Percentiles rank a stretch among this genome's conserved stretches.
phyloP scores from a whole-genome alignment of 345 rosid genomes.

The Camelina neglecta region DNA sequence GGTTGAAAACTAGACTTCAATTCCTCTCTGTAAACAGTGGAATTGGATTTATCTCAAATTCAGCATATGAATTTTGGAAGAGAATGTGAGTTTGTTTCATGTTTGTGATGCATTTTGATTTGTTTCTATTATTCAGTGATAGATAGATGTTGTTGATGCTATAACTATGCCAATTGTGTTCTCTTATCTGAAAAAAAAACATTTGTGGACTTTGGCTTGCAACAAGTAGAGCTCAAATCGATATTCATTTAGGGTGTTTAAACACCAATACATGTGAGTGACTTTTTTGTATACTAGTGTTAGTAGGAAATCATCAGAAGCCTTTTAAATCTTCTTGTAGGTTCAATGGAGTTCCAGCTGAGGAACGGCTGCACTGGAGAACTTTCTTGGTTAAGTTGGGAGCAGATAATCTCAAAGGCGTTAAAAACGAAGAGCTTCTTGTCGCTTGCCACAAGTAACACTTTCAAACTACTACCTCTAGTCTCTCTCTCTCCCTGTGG shows the following conservation, averaged over 20 bases:
- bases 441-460: conserved; percentile 96
- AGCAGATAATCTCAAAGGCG: conserved; percentile 88
- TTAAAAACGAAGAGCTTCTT: conserved; percentile 91
- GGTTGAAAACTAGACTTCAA: neutral
- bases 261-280: conserved; percentile 5
- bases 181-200: neutral
- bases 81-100: neutral
- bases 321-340: conserved; percentile 44
- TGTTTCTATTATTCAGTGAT: neutral
- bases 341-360: conserved; percentile 96
- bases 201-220: neutral
- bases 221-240: conserved; percentile 15
- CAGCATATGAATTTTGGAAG: neutral
- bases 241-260: neutral
- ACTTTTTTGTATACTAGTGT: neutral
- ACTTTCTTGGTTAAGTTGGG: conserved; percentile 93
- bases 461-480: conserved; percentile 24
- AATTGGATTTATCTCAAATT: neutral
- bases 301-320: conserved; percentile 7
- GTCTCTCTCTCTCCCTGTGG: neutral
- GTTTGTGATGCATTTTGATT: neutral
- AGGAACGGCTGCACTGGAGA: conserved; percentile 92
- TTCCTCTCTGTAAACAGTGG: neutral
- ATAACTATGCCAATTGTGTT: neutral
- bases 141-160: neutral